phyloP scores from a whole-genome alignment of 257 asterid genomes.

The Nicotiana knightiana region DNA sequence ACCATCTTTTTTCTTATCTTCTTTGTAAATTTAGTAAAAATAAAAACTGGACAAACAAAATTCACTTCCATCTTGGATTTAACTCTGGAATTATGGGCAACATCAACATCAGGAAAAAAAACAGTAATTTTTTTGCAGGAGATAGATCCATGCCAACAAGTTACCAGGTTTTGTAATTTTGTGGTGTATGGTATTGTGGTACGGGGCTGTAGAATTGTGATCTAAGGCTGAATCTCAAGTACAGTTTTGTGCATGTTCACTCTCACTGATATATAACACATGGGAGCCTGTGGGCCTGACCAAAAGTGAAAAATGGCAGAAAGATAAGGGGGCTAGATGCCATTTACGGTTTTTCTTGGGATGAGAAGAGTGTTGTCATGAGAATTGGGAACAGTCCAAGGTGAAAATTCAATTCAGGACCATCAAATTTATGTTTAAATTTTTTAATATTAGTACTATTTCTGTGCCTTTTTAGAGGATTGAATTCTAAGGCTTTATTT shows the following conservation, averaged over 20 bases:
- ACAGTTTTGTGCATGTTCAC: conserved; percentile 9
- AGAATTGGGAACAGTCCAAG: conserved; percentile 59
- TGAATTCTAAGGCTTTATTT: conserved; percentile 31
- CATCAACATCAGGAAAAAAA: conserved; percentile 12
- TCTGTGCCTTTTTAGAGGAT: conserved; percentile 12
- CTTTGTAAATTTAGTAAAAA: not conserved
- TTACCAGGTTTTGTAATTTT: not conserved
- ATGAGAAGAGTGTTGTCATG: conserved; percentile 43
- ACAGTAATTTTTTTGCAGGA: not conserved
- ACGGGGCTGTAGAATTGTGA: not conserved
- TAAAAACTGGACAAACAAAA: not conserved
- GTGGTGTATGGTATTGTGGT: not conserved
- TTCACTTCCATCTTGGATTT: not conserved
- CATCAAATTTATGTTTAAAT: not conserved
- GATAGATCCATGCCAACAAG: conserved; percentile 9
- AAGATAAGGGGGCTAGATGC: conserved; percentile 27
- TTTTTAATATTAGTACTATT: not conserved
- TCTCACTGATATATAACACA: conserved; percentile 22
- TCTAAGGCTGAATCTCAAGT: not conserved
- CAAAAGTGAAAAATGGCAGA: conserved; percentile 29
- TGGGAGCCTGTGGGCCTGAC: conserved; percentile 33
- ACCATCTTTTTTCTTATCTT: not conserved
- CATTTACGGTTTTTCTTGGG: conserved; percentile 22
- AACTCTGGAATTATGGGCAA: conserved; percentile 13
- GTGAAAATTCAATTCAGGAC: conserved; percentile 39